Base-by-base conservation (phyloP, 1,284 basidiomycete genomes). In the Cryptococcus deneoformans region DNA sequence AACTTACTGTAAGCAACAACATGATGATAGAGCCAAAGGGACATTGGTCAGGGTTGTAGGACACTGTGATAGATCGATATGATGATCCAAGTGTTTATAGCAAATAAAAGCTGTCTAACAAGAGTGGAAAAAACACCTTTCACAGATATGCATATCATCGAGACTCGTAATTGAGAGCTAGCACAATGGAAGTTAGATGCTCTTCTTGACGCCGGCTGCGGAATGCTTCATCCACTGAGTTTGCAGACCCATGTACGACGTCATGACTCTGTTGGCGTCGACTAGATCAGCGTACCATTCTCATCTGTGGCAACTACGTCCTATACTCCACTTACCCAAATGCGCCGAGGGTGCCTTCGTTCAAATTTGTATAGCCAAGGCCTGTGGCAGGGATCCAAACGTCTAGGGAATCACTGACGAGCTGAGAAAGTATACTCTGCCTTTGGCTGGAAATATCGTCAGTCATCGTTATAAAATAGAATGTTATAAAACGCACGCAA, bases 371-470 rank as follows among this genome's bases (percentile, higher is more conserved):
- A 59, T 90, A 80, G 48, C 88, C 91, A 47, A 93, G 82, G 61
- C 84, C 88, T 46, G 88, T 87, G 10, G 92, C 89, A 10, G 95
- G 96, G 71, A 94, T 86, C 86, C 90, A 91, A 64, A 93, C 60
- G 63, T 79, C 78, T 57, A 72, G 69, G 14, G 71, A 62, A 60
- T 79, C 78, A 48, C 67, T 73, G 52, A 76, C 62, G 44, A 77
- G 57, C 58, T 78, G 77, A n/a, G 69, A 73, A 38, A 77, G 56
- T 45, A 79, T 63, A 16, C 63, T 68, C 52, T 75, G 67, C 42
- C 76, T 62, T 70, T 78, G 75, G 10, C 76, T 77, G 53, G 37
- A 8, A 11, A 34, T 39, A 35, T 29, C 29, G 29, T 29, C 43
- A 14, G 6, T 5, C 20, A 5, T 44, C 50, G 20, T 6, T 20